A percentile compares a stretch with the other conserved stretches of the same genome.
phyloP scores from a whole-genome alignment of 768 basidiomycete species.

The Boletus rufocinnamomeus region DNA sequence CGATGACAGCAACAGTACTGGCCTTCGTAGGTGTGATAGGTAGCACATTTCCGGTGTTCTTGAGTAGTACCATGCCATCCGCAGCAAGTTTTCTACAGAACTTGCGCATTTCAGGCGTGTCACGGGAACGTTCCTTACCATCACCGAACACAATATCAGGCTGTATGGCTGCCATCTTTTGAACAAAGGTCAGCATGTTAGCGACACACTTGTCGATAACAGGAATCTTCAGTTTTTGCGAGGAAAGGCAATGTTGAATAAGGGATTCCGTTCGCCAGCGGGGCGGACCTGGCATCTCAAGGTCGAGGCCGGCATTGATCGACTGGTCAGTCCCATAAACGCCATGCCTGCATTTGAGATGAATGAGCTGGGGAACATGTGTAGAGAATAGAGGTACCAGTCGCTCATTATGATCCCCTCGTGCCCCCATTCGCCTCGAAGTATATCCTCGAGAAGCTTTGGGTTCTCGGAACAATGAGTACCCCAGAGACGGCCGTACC shows the following conservation, averaged over 20 bases:
- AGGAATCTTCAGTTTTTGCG: background rate
- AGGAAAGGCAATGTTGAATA: background rate
- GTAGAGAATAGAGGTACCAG: background rate
- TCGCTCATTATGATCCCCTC: background rate
- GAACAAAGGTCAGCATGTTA: background rate
- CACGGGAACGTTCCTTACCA: background rate
- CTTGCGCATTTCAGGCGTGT: background rate
- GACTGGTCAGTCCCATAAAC: background rate
- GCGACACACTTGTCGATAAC: background rate
- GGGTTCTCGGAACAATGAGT: background rate
- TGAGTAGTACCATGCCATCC: background rate
- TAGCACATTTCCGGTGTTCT: background rate
- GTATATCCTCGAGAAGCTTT: background rate
- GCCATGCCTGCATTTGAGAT: background rate
- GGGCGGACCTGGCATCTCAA: background rate
- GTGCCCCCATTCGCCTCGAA: background rate
- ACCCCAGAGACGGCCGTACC: background rate
- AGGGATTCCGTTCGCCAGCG: background rate
- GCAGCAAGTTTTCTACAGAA: background rate
- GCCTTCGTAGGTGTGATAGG: background rate
- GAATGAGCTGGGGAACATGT: background rate
- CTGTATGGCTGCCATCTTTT: background rate
- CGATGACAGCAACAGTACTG: background rate
- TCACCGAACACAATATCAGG: background rate
- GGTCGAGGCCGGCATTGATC: background rate